Base-by-base conservation (phyloP, 805 yeast genomes). In the Isabelozyma pseudorhagii region DNA sequence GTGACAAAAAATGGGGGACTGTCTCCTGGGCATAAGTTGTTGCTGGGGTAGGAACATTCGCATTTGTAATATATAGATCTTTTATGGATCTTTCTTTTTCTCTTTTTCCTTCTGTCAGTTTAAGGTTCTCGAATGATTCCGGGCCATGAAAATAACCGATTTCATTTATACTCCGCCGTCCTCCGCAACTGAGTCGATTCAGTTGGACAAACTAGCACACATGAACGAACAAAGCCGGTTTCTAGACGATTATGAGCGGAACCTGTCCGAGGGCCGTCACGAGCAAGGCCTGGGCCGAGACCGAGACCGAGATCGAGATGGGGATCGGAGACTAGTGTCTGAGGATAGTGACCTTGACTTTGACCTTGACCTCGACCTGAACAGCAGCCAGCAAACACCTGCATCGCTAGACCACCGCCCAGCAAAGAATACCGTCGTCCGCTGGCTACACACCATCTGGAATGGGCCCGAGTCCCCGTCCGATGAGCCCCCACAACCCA, bases 401-500 rank as follows among this genome's bases (percentile, higher is more conserved):
- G 34, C 34, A 29, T 10, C 34, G 10, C 36, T 31, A 31, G 36
- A 31, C 36, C 36, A 13, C 36, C 36, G 10, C 10, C 36, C 36
- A 9, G n/a, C 36, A 31, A 31, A 31, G 25, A 31, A 31, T 3
- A 13, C 5, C 10, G 7, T 31, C n/a, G 36, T 31, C n/a, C 36
- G 36, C n/a, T 10, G 10, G n/a, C 36, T 31, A 31, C 36, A 13
- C 4, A 31, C 4, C n/a, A 38, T 80, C 1, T 80, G 87, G 85
- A 48, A 66, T n/a, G 89, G 91, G 1, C 89, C 90, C 0, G 57
- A 52, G 1, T 54, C 56, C 2, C 75, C 81, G 0, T 50, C 52
- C 15, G 88, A 84, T 55, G 69, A 66, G 0, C 78, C 82, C 3
- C 84, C 86, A 1, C 49, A 51, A 3, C 67, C 76, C 38, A 62